Percentiles rank a stretch among this genome's conserved stretches.
Evolutionary conservation across 2,329 filamentous ascomycete genomes (phyloP).

Genomic region (Trichoderma sp.): DNA sequence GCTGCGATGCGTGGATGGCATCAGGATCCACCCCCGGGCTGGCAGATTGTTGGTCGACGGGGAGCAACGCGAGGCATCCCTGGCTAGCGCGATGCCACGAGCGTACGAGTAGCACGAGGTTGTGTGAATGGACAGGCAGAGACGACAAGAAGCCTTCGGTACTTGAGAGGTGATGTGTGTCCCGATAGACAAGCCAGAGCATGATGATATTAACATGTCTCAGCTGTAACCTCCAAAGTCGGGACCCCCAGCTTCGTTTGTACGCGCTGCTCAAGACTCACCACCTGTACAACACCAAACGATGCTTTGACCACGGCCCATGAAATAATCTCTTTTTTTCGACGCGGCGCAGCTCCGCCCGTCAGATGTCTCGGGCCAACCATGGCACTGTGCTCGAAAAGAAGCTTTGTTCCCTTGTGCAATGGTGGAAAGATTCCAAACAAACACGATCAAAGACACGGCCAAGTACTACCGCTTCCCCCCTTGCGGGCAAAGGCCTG

Average conservation of each 20-base stretch:
- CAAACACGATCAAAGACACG: background rate
- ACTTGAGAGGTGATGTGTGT: no score
- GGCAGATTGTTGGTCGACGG: constrained; percentile 17
- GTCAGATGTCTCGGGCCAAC: constrained; percentile 20
- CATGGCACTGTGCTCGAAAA: background rate
- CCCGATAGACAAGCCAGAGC: no score
- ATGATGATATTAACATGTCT: no score
- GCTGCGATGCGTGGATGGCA: constrained; percentile 13
- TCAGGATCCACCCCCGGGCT: constrained; percentile 11
- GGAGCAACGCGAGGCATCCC: background rate
- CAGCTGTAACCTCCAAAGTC: no score
- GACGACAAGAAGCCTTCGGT: no score
- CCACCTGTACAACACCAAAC: background rate
- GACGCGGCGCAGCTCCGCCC: constrained; percentile 15
- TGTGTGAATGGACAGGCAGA: no score
- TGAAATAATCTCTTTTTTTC: background rate
- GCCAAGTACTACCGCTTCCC: constrained; percentile 4
- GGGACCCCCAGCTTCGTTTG: no score
- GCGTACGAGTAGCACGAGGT: background rate
- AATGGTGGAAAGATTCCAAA: background rate
- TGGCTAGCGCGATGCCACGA: background rate
- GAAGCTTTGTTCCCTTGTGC: background rate
- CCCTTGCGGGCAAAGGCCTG: background rate
- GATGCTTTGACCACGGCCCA: background rate
- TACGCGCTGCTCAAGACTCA: no score